Percentiles rank a stretch among this genome's conserved stretches.
These are phyloP conservation scores for Trametes versicolor DNA, from an alignment of 1,284 basidiomycete species.

Conservation along the genomic window DNA sequence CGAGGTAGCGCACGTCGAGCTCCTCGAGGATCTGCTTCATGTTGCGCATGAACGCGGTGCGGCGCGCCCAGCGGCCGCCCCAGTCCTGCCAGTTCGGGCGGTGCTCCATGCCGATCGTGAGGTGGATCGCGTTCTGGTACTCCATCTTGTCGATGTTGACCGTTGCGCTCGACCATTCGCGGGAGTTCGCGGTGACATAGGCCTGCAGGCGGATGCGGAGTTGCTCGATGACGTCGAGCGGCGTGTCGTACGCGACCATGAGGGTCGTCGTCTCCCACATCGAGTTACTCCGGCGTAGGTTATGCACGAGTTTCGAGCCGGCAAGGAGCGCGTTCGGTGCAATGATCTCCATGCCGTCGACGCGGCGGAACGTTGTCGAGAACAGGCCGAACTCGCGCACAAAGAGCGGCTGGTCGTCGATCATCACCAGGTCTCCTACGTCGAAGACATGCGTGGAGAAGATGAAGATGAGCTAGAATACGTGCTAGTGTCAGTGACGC, in stretches of 20 bases:
- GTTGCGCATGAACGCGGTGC: constrained; percentile 77
- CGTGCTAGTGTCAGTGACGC: neutral
- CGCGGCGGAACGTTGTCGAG: constrained; percentile 81
- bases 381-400: constrained; percentile 87
- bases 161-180: constrained; percentile 74
- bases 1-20: constrained; percentile 73
- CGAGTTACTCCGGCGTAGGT: constrained; percentile 77
- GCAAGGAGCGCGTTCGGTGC: constrained; percentile 85
- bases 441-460: constrained; percentile 86
- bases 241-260: constrained; percentile 71
- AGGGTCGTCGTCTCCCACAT: constrained; percentile 78
- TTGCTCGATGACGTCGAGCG: constrained; percentile 75
- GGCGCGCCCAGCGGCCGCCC: constrained; percentile 80
- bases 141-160: constrained; percentile 83
- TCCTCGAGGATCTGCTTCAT: constrained; percentile 77
- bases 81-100: constrained; percentile 89
- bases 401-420: constrained; percentile 70
- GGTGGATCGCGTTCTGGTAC: constrained; percentile 74
- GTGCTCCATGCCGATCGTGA: constrained; percentile 81
- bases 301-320: constrained; percentile 80
- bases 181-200: constrained; percentile 72
- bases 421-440: constrained; percentile 82
- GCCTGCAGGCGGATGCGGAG: constrained; percentile 66
- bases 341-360: constrained; percentile 83
- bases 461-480: constrained; percentile 76